phyloP scores from a whole-genome alignment of 306 rosid genomes.

The Gleditsia sinensis region DNA sequence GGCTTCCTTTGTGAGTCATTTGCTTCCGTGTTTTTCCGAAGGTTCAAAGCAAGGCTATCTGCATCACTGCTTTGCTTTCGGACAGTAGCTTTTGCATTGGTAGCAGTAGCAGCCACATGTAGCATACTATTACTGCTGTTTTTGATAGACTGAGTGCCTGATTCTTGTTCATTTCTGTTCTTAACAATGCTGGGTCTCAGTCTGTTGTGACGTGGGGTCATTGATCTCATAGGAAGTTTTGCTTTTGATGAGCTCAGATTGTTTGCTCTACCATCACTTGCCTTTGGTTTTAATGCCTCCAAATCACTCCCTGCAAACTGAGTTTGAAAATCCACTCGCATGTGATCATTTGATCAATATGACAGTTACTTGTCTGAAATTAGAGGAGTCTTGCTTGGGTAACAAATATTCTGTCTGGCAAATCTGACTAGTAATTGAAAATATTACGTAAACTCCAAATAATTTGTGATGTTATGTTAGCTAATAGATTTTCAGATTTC shows the following conservation, averaged over 20 bases:
- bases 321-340: slow-evolving; percentile 5
- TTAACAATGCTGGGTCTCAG: slow-evolving; percentile 37
- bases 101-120: not conserved
- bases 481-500: not conserved
- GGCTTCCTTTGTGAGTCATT: slow-evolving; percentile 37
- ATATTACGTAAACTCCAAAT: not conserved
- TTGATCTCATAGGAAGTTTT: slow-evolving; percentile 43
- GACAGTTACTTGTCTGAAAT: not conserved
- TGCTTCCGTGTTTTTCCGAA: slow-evolving; percentile 39
- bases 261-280: slow-evolving; percentile 40
- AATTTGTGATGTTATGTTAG: not conserved
- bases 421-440: not conserved
- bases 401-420: not conserved
- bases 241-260: slow-evolving; percentile 33
- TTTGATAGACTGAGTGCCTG: not conserved
- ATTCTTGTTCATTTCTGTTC: slow-evolving; percentile 35
- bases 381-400: not conserved
- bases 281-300: slow-evolving; percentile 43
- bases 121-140: slow-evolving; percentile 16
- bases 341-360: not conserved
- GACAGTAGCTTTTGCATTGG: slow-evolving; percentile 21
- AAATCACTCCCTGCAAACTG: slow-evolving; percentile 54
- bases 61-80: slow-evolving; percentile 36
- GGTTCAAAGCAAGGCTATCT: slow-evolving; percentile 40
- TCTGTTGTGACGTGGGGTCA: slow-evolving; percentile 46